Percentiles rank a stretch among this genome's conserved stretches.
Conservation (phyloP, 106 monocot species). For the Xerophyta viscosa region DNA sequence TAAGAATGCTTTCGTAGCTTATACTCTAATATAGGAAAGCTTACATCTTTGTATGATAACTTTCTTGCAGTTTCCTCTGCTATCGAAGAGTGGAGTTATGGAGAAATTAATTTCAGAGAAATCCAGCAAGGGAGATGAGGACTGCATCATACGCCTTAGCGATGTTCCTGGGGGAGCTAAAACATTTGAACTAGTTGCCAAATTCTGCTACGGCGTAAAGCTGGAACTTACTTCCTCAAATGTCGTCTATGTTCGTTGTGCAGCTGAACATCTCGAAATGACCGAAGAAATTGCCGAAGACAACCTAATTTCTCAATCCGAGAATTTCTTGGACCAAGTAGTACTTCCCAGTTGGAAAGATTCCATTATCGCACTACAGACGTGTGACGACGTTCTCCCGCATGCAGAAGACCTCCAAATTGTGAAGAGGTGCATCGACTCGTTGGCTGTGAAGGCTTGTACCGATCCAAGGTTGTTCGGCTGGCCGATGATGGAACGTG, state of each 20-base stretch:
- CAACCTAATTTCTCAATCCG: constrained; percentile 12
- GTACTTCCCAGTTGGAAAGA: constrained; percentile 11
- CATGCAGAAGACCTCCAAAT: constrained; percentile 6
- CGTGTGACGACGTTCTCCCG: constrained; percentile 5
- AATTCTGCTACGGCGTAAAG: constrained; percentile 10
- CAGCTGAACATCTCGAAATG: constrained; percentile 9
- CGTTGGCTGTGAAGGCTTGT: constrained; percentile 9
- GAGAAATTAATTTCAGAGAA: constrained; percentile 4
- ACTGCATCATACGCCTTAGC: constrained; percentile 2
- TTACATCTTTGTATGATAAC: neutral
- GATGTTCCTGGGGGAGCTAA: constrained; percentile 9
- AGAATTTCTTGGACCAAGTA: constrained; percentile 7
- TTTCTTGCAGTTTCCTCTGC: constrained; percentile 5
- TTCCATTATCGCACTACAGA: constrained; percentile 9
- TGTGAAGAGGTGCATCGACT: constrained; percentile 11
- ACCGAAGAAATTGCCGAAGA: constrained; percentile 13
- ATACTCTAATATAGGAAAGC: neutral
- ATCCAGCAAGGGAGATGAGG: constrained; percentile 1
- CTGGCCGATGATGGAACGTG: constrained; percentile 11
- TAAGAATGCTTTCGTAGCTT: too few species aligned
- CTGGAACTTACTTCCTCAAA: constrained; percentile 9
- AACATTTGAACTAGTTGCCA: constrained; percentile 7
- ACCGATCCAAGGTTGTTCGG: constrained; percentile 10
- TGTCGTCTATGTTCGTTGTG: constrained; percentile 6
- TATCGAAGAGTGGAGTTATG: constrained; percentile 7